Evolutionary conservation across 2,329 filamentous ascomycete species (phyloP).

Genomic region (Aplosporella prunicola): DNA sequence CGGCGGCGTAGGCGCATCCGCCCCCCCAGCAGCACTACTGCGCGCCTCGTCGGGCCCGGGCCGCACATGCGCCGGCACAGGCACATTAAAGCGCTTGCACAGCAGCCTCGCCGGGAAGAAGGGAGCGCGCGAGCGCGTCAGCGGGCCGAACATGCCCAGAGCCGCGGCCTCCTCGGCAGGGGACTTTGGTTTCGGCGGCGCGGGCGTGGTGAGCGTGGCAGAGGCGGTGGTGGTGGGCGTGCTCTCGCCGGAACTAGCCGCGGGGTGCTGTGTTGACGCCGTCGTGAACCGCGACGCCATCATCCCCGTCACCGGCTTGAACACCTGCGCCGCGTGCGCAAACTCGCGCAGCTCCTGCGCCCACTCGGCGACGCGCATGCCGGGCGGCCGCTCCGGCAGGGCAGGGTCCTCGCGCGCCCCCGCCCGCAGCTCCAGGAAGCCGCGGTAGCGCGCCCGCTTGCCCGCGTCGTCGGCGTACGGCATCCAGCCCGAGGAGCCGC

Average conservation of each 20-base stretch:
- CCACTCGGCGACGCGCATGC: slow-evolving; percentile 61
- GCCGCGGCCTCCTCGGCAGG: slow-evolving; percentile 79
- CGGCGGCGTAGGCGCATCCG: slow-evolving; percentile 9
- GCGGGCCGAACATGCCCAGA: slow-evolving; percentile 82
- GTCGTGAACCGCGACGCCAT: slow-evolving; percentile 94
- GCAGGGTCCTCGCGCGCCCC: slow-evolving; percentile 39
- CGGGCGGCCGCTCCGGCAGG: slow-evolving; percentile 47
- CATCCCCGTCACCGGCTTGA: slow-evolving; percentile 80
- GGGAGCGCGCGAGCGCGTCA: slow-evolving; percentile 63
- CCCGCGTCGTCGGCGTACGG: slow-evolving; percentile 76
- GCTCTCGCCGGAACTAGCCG: slow-evolving; percentile 22
- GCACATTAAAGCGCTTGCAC: slow-evolving; percentile 94
- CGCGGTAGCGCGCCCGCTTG: slow-evolving; percentile 72
- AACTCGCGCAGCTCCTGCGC: slow-evolving; percentile 73
- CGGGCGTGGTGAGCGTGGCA: slow-evolving; percentile 30
- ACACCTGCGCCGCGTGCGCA: slow-evolving; percentile 62
- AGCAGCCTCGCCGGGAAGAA: slow-evolving; percentile 77
- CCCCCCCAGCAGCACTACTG: slow-evolving; percentile 10
- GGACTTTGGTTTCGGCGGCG: slow-evolving; percentile 53
- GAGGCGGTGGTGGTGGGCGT: slow-evolving; percentile 24
- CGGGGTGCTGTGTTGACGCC: slow-evolving; percentile 41
- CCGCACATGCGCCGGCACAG: slow-evolving; percentile 44
- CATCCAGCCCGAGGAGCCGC: slow-evolving; percentile 53
- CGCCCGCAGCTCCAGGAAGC: slow-evolving; percentile 69
- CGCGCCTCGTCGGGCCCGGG: background rate